A percentile compares a stretch with the other conserved stretches of the same genome.
Conservation (phyloP, 352 stramenopile species). For the Globisporangium megalacanthum region DNA sequence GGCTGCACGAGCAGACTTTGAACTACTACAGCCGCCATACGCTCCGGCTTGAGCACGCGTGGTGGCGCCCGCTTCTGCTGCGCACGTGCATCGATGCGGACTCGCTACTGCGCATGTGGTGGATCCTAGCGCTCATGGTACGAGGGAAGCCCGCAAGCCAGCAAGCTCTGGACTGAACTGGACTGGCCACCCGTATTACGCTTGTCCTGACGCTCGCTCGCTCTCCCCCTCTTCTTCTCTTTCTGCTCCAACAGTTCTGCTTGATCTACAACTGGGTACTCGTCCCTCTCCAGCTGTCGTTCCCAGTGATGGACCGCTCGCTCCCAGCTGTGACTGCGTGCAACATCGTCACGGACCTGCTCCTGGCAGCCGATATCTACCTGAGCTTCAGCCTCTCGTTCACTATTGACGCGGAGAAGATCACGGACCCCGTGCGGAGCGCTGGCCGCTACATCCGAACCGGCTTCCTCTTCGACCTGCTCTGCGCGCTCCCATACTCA, state of each 20-base stretch:
- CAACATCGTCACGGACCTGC: slow-evolving; percentile 26
- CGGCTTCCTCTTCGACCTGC: slow-evolving; percentile 33
- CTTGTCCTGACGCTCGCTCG: not conserved
- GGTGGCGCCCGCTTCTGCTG: slow-evolving; percentile 19
- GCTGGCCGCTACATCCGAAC: slow-evolving; percentile 30
- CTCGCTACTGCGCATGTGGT: slow-evolving; percentile 35
- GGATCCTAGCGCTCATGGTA: slow-evolving; percentile 34
- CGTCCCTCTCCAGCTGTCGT: slow-evolving; percentile 46
- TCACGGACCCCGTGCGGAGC: slow-evolving; percentile 33
- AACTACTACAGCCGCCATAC: slow-evolving; percentile 10
- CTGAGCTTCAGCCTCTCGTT: slow-evolving; percentile 59
- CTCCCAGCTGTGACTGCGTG: slow-evolving; percentile 21
- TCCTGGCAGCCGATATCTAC: slow-evolving; percentile 37
- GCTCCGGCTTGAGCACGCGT: not conserved
- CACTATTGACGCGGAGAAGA: slow-evolving; percentile 43
- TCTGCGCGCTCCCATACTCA: slow-evolving; percentile 42
- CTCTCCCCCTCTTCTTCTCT: not conserved
- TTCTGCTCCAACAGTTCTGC: slow-evolving; percentile 1
- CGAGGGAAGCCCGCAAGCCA: not conserved
- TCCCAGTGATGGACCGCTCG: slow-evolving; percentile 29
- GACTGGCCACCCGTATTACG: too few species aligned
- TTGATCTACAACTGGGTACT: slow-evolving; percentile 40
- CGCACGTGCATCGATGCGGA: slow-evolving; percentile 42
- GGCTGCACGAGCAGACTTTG: not conserved
- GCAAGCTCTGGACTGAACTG: not conserved